Evolutionary conservation across 768 basidiomycete species (phyloP), one percentile per base, ranked within the genome.

Genomic region (Pseudohyphozyma bogoriensis): DNA sequence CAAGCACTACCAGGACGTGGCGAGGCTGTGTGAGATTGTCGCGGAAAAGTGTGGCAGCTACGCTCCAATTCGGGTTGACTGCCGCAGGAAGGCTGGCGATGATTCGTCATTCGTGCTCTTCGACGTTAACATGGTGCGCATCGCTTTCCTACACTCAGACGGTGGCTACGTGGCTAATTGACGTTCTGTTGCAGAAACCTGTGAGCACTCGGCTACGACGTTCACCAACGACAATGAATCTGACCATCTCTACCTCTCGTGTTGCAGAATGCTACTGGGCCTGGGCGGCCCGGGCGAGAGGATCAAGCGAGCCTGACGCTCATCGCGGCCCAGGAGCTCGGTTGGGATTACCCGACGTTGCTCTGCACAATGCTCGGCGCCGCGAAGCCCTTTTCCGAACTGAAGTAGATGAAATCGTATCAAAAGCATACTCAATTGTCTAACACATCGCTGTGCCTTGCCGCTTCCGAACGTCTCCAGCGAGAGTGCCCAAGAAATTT

Each of bases 51-150:
- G 62, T 26, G 32, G 58, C 10, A 55, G 64, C 1, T 62, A 51
- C 6, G 64, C 67, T 11, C 65, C 68, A 0, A 68, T 69, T 12
- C 46, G 72, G 35, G 58, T 73, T 4, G 72, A 73, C 51, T 64
- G 63, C 45, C 42, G 72, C 42, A 35, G 67, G 26, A 39, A 33
- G 15, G 55, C 26, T 6, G 35, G 53, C 24, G 32, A 24, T 6
- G 63, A 64, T 5, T 61, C 57, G n/a, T 37, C 50, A 3, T 69
- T 70, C 40, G 51, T 65, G 16, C 55, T 71, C 18, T 73, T 73
- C 31, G 72, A 71, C 56, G 64, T 73, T 26, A 73, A 73, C 56
- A 61, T 69, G n/a, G n/a, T n/a, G n/a, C n/a, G n/a, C n/a, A n/a
- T n/a, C n/a, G n/a, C n/a, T n/a, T n/a, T n/a, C n/a, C n/a, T n/a